These are phyloP conservation scores for Globisporangium takayamanum DNA, from an alignment of 352 stramenopile genomes.

Conservation along the genomic window DNA sequence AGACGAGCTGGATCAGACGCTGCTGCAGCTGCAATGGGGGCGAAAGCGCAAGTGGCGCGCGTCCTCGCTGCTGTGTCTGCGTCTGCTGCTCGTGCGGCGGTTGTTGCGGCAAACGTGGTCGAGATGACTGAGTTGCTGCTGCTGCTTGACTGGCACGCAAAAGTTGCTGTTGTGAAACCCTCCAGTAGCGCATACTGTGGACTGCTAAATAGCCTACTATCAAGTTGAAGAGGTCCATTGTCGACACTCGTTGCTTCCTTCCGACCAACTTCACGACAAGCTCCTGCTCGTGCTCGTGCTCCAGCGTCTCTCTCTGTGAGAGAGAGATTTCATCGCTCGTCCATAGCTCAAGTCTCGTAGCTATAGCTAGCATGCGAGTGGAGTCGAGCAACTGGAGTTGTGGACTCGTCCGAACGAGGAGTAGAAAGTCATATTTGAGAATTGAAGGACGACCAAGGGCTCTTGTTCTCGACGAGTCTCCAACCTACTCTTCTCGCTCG, in stretches of 20 bases:
- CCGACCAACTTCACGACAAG: neutral
- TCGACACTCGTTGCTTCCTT: neutral
- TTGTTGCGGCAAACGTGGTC: no score
- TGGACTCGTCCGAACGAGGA: no score
- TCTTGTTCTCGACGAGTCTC: no score
- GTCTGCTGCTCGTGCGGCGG: neutral
- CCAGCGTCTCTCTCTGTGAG: no score
- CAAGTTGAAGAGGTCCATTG: neutral
- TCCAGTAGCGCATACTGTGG: neutral
- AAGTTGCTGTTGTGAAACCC: neutral
- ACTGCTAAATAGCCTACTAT: neutral
- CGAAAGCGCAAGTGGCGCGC: constrained; percentile 5
- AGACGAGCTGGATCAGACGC: neutral
- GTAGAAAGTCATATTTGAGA: no score
- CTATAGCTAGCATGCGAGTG: no score
- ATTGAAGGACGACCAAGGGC: no score
- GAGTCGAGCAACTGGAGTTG: no score
- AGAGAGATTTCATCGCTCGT: no score
- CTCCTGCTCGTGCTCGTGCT: no score
- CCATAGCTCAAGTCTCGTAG: no score
- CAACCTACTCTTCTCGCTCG: no score
- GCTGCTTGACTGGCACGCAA: neutral
- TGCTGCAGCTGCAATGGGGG: neutral
- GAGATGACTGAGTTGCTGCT: neutral
- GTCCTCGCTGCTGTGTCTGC: neutral